Percentiles rank a stretch among this genome's conserved stretches.
Evolutionary conservation across 352 stramenopile species (phyloP).

Genomic region (Globisporangium yorkense): DNA sequence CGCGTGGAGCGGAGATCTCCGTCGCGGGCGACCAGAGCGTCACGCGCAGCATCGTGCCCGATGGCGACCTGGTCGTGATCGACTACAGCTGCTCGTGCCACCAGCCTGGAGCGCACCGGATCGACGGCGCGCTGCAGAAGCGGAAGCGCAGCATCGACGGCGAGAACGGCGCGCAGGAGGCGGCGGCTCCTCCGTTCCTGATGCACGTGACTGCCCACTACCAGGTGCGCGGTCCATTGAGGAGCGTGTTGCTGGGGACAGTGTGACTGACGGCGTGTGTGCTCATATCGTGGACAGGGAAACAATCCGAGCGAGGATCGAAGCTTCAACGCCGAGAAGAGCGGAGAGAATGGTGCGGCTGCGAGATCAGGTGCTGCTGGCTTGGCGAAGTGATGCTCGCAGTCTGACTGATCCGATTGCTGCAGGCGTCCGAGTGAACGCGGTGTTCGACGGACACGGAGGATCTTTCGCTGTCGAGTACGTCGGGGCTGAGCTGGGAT

Average conservation of each 20-base stretch:
- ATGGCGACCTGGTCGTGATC: background rate
- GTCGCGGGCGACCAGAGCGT: slow-evolving; percentile 2
- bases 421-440: slow-evolving; percentile 39
- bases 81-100: slow-evolving; percentile 16
- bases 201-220: slow-evolving; percentile 51
- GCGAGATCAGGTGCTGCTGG: background rate
- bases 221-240: slow-evolving; percentile 20
- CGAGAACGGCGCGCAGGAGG: slow-evolving; percentile 2
- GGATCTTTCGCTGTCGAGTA: slow-evolving; percentile 63
- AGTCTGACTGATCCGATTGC: background rate
- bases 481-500: slow-evolving; percentile 5
- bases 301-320: slow-evolving; percentile 66
- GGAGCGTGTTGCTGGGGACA: background rate
- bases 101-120: background rate
- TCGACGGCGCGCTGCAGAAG: background rate
- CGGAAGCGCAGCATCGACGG: slow-evolving; percentile 8
- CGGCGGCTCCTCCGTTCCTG: slow-evolving; percentile 11
- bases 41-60: slow-evolving; percentile 7
- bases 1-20: slow-evolving; percentile 25
- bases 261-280: background rate
- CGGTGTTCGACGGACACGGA: slow-evolving; percentile 67
- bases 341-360: slow-evolving; percentile 21
- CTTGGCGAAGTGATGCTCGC: background rate
- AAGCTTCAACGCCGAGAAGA: slow-evolving; percentile 45
- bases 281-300: slow-evolving; percentile 14